Evolutionary conservation across 2,329 filamentous ascomycete genomes (phyloP), one percentile per base, ranked within the genome.

Genomic region (Diaporthe citriasiana): DNA sequence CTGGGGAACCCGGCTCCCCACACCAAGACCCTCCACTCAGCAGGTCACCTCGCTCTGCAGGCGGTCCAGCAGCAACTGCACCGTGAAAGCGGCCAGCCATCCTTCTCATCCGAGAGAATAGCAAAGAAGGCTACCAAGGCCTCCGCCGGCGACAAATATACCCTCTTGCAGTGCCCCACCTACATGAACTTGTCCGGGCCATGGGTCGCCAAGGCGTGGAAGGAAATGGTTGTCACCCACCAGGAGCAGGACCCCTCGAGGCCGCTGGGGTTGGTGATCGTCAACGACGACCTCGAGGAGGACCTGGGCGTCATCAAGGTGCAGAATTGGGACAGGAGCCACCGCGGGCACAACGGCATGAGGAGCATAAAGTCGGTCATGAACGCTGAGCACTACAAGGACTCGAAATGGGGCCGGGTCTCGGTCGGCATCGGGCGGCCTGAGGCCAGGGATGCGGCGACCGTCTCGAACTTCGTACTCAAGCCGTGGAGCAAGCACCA

Each of bases 381-480:
- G 33, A 81, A 80, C 3, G 82, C 84, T 8, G 78, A 77, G 0
- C 82, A 85, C 12, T 89, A 85, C 65, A 81, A 82, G 3, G 80
- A 77, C 0, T 83, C 84, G 0, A 83, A 81, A 19, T 89, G 85
- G 85, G 87, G 81, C 76, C 87, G 94, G 74, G 90, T 98, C 68
- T 92, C 93, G 0, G 85, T 98, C 17, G 97, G 97, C 0, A 98
- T 98, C 84, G 95, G 94, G n/a, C 86, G 97, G 59, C 96, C 96
- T 0, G 86, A 85, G 59, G 92, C 89, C 76, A 88, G 95, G 76
- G 92, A 94, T 66, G 85, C 87, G 30, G 84, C 85, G 51, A 90
- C 89, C 2, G 95, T 98, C 13, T 90, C 92, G 56, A 85, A 90
- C 33, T 97, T 96, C 84, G 95, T 98, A 56, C 84, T 98, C 77